Base-by-base conservation (phyloP, 129 eudicot species). In the Escallonia herrerae region DNA sequence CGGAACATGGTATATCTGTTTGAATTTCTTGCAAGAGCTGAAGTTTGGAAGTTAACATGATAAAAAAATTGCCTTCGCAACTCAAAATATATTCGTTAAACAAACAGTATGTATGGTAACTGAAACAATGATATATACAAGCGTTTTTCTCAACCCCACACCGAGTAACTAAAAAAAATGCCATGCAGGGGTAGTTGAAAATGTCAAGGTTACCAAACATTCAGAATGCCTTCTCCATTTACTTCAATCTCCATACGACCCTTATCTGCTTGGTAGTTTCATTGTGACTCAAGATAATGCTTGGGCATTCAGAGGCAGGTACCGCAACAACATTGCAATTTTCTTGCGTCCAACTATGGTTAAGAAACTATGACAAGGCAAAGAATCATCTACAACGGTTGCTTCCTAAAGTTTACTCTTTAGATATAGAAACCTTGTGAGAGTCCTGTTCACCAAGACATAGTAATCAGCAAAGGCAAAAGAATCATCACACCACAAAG, bases 111-210 rank as follows among this genome's bases (percentile, higher is more conserved):
- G 33, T 22, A 22, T 22, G 33, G 54, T 49, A 49, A 49, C 12
- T 49, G 54, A 3, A 49, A 7, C 54, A 43, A 22, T 61, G 50
- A 38, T 61, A 15, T 43, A 47, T 14, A 61, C 48, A 12, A 2
- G 37, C 15, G 33, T 61, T 2, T 43, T 61, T 61, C 52, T 60
- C 50, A 41, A 60, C 14, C 65, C 65, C 44, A 15, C n/a, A 60
- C 33, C 49, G 10, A 48, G 41, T 43, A 14, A 60, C 65, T 40
- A 12, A 43, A 12, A 43, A 61, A 38, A 8, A 8, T 61, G 33
- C 52, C 40, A 43, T 61, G 65, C 5, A 4, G 40, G n/a, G 15
- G 47, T 8, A 40, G 4, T 2, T 40, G 54, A 0, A 49, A 49
- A 22, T 22, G 33, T n/a, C 54, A 49, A 49, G 12, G 54, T 49